Evolutionary conservation across 2,329 filamentous ascomycete genomes (phyloP).

Genomic region (Simplicillium aogashimaense): DNA sequence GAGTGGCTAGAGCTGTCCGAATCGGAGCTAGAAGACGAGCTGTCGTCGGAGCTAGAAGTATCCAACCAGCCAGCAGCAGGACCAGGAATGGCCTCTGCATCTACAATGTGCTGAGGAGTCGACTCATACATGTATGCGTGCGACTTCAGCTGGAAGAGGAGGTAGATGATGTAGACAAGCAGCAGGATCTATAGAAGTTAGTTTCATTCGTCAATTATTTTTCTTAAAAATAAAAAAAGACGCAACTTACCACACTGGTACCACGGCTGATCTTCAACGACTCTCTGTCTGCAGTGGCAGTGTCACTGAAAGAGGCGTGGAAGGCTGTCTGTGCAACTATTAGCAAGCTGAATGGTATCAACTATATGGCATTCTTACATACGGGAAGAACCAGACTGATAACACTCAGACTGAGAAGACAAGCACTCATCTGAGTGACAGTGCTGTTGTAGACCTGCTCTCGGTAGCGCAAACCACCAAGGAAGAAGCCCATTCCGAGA

Average conservation of each 20-base stretch:
- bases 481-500: constrained; percentile 81
- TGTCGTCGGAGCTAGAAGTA: constrained; percentile 48
- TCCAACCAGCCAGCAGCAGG: constrained; percentile 76
- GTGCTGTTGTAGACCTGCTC: constrained; percentile 96
- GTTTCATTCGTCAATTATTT: no score
- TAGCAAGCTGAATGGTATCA: no score
- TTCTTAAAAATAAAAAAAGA: no score
- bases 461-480: constrained; percentile 76
- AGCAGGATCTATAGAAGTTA: no score
- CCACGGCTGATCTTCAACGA: constrained; percentile 82
- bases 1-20: constrained; percentile 52
- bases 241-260: constrained; percentile 80
- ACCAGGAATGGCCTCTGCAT: constrained; percentile 81
- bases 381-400: constrained; percentile 73
- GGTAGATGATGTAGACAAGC: constrained; percentile 72
- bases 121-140: constrained; percentile 89
- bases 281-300: constrained; percentile 50
- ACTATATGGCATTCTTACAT: no score
- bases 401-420: constrained; percentile 79
- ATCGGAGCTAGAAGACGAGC: constrained; percentile 55
- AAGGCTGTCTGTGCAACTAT: constrained; percentile 56
- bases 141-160: constrained; percentile 85
- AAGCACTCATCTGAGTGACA: constrained; percentile 93
- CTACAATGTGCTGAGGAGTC: constrained; percentile 84
- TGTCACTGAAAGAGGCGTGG: constrained; percentile 70